Evolutionary conservation across 495 filamentous ascomycete genomes (phyloP), one percentile per base, ranked within the genome.

Genomic region (Daldinia caldariorum): DNA sequence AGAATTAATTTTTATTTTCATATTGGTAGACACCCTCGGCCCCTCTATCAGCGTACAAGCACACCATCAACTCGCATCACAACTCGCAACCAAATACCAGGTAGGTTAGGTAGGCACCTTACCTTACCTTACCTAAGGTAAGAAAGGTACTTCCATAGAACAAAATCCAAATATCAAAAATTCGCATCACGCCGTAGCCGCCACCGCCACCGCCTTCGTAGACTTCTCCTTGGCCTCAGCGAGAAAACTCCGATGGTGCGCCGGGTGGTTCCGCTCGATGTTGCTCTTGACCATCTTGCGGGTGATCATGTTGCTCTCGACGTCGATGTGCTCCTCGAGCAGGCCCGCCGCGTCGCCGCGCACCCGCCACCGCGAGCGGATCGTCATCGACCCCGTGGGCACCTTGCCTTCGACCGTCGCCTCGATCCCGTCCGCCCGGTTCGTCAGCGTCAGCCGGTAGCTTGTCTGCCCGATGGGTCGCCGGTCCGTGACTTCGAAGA

Each of bases 361-460:
- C 79, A 77, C 75, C 16, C 43, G 43, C 43, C 43, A 47, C 43
- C 43, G 16, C 43, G 43, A 2, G 43, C 43, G 43, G 43, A 83
- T 78, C 0, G 70, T 70, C 38, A 83, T 73, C 14, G 74, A 61
- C 32, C 83, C 67, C 22, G 81, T 81, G 35, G 78, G 79, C 41
- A 70, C 68, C 54, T 76, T 77, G n/a, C 81, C 71, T 55, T 80
- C 81, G 65, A 83, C 81, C 13, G 81, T 29, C 49, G 80, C 77
- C 31, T 77, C 69, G 20, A 70, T 43, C 26, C 79, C 71, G 16
- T 78, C 69, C 3, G 73, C 29, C 6, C 61, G 59, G 73, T 73
- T 73, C 34, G 70, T 73, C 35, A 75, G 56, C 60, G 73, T 81
- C 45, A 83, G 73, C 69, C 78, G 77, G 69, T 79, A 83, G 5